Evolutionary conservation across 228 moss, liverwort and hornwort species (phyloP).

Genomic region (Sphagnum magellanicum): DNA sequence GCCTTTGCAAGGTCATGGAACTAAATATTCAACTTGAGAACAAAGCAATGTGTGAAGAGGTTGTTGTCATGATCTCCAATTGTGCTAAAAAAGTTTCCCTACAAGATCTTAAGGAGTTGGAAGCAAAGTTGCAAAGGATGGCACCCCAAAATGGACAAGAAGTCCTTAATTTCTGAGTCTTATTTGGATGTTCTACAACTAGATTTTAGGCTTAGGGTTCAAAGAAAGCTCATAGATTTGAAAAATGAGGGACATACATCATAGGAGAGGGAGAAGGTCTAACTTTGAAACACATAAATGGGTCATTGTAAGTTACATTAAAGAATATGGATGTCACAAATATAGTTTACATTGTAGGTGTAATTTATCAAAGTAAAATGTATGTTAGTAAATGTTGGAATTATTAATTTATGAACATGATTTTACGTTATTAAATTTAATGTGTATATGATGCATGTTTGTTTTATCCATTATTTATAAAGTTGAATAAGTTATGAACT

Average conservation of each 20-base stretch:
- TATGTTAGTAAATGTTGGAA: no score
- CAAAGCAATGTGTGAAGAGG: slow-evolving; percentile 60
- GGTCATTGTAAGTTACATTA: no score
- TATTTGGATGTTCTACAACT: slow-evolving; percentile 67
- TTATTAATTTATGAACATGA: no score
- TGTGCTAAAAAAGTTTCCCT: slow-evolving; percentile 39
- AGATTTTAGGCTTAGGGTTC: slow-evolving; percentile 71
- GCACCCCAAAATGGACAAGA: slow-evolving; percentile 76
- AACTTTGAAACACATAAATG: no score
- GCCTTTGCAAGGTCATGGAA: slow-evolving; percentile 66
- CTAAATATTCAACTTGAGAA: slow-evolving; percentile 73
- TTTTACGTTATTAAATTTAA: no score
- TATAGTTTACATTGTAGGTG: no score
- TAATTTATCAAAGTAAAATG: no score
- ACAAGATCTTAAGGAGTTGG: slow-evolving; percentile 75
- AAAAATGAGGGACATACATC: slow-evolving; percentile 36
- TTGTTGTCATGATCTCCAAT: slow-evolving; percentile 3
- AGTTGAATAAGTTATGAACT: no score
- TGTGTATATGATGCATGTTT: no score
- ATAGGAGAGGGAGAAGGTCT: no score
- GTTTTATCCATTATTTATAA: no score
- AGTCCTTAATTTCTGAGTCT: slow-evolving; percentile 65
- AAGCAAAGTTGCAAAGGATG: slow-evolving; percentile 71
- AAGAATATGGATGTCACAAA: no score
- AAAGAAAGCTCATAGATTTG: slow-evolving; percentile 51